Conservation (phyloP, 192 early-diverging fungal genomes). For the Jimgerdemannia lactiflua region DNA sequence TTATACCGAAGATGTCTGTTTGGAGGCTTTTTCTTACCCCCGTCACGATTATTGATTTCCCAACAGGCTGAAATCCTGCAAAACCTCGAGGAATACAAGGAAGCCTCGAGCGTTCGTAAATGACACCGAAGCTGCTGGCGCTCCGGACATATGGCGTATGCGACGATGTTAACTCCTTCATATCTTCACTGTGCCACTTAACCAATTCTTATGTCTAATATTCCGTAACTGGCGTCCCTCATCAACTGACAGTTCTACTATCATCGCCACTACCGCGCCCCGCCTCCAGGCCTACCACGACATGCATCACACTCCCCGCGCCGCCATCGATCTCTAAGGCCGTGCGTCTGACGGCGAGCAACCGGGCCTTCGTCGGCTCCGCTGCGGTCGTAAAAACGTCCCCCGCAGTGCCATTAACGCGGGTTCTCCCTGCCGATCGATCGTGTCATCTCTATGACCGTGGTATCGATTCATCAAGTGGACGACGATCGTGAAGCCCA, state of each 20-base stretch:
- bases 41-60: too few species aligned
- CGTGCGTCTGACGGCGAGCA: constrained; percentile 5
- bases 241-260: constrained; percentile 16
- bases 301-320: constrained; percentile 4
- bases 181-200: neutral
- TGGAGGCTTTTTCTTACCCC: too few species aligned
- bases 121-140: constrained; percentile 19
- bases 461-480: neutral
- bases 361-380: constrained; percentile 3
- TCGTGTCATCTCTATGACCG: neutral
- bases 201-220: neutral
- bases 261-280: constrained; percentile 10
- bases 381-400: neutral
- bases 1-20: too few species aligned
- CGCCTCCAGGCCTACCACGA: constrained; percentile 15
- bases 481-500: constrained; percentile 20
- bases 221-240: too few species aligned
- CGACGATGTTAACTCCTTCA: constrained; percentile 16
- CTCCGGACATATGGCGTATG: constrained; percentile 23
- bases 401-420: too few species aligned
- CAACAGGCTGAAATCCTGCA: too few species aligned
- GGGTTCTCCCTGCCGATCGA: too few species aligned
- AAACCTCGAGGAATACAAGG: constrained; percentile 19
- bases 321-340: constrained; percentile 25
- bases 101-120: constrained; percentile 16